Base-by-base conservation (phyloP, 352 stramenopile species). In the Phytophthora foliorum region DNA sequence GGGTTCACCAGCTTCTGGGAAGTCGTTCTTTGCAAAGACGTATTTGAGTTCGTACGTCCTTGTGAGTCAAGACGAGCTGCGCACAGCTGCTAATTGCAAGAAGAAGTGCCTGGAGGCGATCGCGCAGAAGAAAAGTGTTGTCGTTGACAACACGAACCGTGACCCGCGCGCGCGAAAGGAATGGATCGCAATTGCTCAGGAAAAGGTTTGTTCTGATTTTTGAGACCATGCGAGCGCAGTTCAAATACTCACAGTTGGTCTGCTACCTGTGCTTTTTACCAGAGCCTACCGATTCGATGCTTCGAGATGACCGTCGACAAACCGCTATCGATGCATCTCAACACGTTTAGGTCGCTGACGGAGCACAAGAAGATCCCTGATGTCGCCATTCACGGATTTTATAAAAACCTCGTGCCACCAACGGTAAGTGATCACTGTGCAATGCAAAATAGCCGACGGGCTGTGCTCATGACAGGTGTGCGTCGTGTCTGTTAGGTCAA, bases 381-480 rank as follows among this genome's bases (percentile, higher is more conserved):
- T 32, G 86, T 97, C 44, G 89, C 90, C 16, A 96, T 97, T 72
- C 89, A 97, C 52, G 83, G 83, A 24, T 97, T 94, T 69, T 97
- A 89, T 72, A 95, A 95, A 64, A 95, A 89, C 61, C 66, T 89
- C 36, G 73, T 88, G 21, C 19, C 60, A 3, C 88, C 88, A 58
- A 80, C 68, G 46, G 72, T 80, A 65, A 44, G 59, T 49, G 38
- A 46, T 60, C 24, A 8, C 31, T n/a, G 17, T 25, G n/a, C 29
- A 51, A 10, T 53, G 61, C 32, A 46, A 25, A 45, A 24, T 56
- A 32, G 16, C 32, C 14, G 5, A 5, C 39, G 55, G 36, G 10
- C n/a, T 21, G 34, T 34, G 46, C 14, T 45, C 60, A 49, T 78
- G 49, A 74, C 55, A n/a, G 3, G 22, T 74, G 13, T 69, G 31